phyloP scores from a whole-genome alignment of 768 basidiomycete species.

The Polyporus arcularius region DNA sequence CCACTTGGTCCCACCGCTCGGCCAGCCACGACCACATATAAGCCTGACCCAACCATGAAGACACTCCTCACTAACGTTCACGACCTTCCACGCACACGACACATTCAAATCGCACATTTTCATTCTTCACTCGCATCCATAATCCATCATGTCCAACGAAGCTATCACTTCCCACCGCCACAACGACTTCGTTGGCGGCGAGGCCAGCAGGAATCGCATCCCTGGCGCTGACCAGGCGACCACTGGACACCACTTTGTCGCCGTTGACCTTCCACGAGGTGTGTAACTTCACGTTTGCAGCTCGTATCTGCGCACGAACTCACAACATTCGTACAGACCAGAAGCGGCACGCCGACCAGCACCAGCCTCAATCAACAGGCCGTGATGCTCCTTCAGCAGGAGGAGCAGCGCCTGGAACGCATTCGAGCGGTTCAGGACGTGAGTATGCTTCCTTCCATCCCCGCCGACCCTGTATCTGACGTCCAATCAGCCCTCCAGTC shows the following conservation, averaged over 20 bases:
- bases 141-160: constrained; percentile 17
- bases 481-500: constrained; percentile 7
- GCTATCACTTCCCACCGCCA: constrained; percentile 26
- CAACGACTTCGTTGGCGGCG: constrained; percentile 32
- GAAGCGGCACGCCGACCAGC: constrained; percentile 18
- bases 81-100: neutral
- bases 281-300: neutral
- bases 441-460: neutral
- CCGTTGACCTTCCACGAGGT: constrained; percentile 28
- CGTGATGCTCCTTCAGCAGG: constrained; percentile 23
- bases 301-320: neutral
- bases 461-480: neutral
- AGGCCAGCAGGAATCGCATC: constrained; percentile 25
- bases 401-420: constrained; percentile 11
- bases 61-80: too few relatives aligned
- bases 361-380: constrained; percentile 27
- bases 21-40: neutral
- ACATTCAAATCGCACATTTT: neutral
- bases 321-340: constrained; percentile 4
- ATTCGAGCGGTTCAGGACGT: constrained; percentile 1
- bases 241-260: constrained; percentile 27
- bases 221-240: constrained; percentile 30
- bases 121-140: neutral
- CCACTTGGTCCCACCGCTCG: constrained; percentile 8
- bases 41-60: neutral